Evolutionary conservation across 768 basidiomycete species (phyloP), one percentile per base, ranked within the genome.

Genomic region (Crucibulum laeve): DNA sequence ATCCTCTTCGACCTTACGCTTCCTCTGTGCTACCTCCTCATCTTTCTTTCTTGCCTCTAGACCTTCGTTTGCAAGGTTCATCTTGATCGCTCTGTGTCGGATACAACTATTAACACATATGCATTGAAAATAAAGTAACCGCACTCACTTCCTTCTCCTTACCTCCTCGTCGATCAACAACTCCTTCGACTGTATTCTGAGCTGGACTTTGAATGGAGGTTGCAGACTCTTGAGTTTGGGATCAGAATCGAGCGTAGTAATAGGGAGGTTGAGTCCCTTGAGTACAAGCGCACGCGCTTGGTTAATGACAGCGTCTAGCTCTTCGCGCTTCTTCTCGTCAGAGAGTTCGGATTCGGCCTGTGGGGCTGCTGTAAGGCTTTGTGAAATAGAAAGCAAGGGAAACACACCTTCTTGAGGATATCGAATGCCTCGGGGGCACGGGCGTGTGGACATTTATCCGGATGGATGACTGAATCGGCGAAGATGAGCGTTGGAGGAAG

Each of bases 381-480:
- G 33, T 15, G 22, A n/a, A 43, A 36, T 10, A 15, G 11, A 26
- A 24, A 30, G 5, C 39, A 14, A 15, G 18, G 4, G 37, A 11
- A 8, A 50, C 65, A 8, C 40, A 87, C 91, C 80, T 96, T 95
- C 72, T 96, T 96, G 37, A 96, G 74, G 25, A 91, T 58, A 62
- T 95, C 92, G 59, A 96, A 96, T 1, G 93, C 93, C 65, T 96
- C 91, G 54, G 91, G 85, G 40, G 91, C 89, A 55, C 82, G 80
- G 22, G 79, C 73, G 67, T 96, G 91, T 60, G 88, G 71, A 55
- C 87, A 87, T 76, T 98, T 99, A 73, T 99, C 96, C 49, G 96
- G 96, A 74, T 99, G 96, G 57, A 99, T 97, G 65, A 96, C 90
- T 92, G 60, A 49, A 44, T 35, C 18, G 48, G 39, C 28, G 40